Conservation (phyloP, 768 basidiomycete species). For the Mycena vitilis region DNA sequence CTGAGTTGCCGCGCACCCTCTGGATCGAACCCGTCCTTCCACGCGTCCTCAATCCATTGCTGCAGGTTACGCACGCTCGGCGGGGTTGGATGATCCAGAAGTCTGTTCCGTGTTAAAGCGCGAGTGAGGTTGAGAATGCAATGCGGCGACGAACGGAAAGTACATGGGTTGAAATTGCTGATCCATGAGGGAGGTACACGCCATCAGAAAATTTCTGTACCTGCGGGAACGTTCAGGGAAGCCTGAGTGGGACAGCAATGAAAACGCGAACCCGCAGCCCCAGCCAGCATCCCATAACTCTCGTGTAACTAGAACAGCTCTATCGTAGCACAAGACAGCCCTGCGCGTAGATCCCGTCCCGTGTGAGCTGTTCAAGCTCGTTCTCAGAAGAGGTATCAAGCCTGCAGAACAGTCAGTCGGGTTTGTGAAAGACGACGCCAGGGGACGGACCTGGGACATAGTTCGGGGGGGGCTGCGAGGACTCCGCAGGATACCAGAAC, state of each 20-base stretch:
- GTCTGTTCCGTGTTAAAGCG: conserved; percentile 27
- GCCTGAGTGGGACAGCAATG: background rate
- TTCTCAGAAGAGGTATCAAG: conserved; percentile 71
- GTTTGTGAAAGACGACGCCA: background rate
- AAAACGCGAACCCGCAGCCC: conserved; percentile 75
- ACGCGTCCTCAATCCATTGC: conserved; percentile 83
- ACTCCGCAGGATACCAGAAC: conserved; percentile 73
- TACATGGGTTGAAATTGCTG: conserved; percentile 74
- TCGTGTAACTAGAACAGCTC: conserved; percentile 66
- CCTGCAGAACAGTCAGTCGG: conserved; percentile 51
- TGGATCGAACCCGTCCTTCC: conserved; percentile 80
- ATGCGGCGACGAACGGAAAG: conserved; percentile 46
- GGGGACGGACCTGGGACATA: conserved; percentile 67
- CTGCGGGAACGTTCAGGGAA: conserved; percentile 48
- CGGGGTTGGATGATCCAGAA: conserved; percentile 65
- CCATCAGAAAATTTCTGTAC: conserved; percentile 87
- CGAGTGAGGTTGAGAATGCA: background rate
- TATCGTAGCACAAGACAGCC: conserved; percentile 74
- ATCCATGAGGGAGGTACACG: conserved; percentile 76
- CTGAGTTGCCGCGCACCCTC: conserved; percentile 74
- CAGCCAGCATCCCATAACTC: conserved; percentile 74
- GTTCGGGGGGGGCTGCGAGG: conserved; percentile 58
- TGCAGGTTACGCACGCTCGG: conserved; percentile 85
- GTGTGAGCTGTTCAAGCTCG: conserved; percentile 64
- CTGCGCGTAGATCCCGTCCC: conserved; percentile 59